Conservation (phyloP, 1,139 yeast genomes). For the Meyerozyma carpophila region DNA sequence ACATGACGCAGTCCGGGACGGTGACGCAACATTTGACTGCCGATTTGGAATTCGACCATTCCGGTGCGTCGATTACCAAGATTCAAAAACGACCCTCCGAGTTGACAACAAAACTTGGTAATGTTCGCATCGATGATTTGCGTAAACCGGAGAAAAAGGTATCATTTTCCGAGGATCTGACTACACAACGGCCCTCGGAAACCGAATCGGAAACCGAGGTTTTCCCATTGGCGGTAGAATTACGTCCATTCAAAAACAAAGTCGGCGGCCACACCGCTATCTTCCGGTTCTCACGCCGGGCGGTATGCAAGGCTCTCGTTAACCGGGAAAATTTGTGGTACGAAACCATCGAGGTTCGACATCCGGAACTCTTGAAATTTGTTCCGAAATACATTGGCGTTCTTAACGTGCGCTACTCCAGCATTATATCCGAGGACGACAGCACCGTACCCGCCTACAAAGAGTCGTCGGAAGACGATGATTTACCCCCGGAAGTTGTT, state of each 20-base stretch:
- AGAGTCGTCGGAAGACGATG: constrained; percentile 16
- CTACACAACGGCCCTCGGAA: constrained; percentile 1
- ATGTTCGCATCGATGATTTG: background rate
- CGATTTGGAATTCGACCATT: constrained; percentile 12
- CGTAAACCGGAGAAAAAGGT: constrained; percentile 2
- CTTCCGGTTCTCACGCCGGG: constrained; percentile 81
- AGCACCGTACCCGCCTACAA: background rate
- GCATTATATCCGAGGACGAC: constrained; percentile 29
- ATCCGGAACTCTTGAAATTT: constrained; percentile 69
- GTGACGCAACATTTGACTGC: constrained; percentile 14
- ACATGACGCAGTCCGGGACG: constrained; percentile 6
- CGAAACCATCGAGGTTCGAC: constrained; percentile 75
- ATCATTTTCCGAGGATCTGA: constrained; percentile 8
- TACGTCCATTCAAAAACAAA: constrained; percentile 82
- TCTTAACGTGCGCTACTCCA: constrained; percentile 77
- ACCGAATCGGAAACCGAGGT: constrained; percentile 10
- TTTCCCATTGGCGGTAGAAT: constrained; percentile 72
- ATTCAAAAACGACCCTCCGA: constrained; percentile 4
- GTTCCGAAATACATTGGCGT: constrained; percentile 96
- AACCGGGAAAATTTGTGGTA: constrained; percentile 89
- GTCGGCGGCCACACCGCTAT: constrained; percentile 99
- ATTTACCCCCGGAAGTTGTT: constrained; percentile 69
- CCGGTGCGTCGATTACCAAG: constrained; percentile 11
- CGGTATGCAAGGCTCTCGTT: constrained; percentile 92
- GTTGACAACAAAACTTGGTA: background rate